Base-by-base conservation (phyloP, 768 basidiomycete genomes). In the Plicaturopsis crispa region DNA sequence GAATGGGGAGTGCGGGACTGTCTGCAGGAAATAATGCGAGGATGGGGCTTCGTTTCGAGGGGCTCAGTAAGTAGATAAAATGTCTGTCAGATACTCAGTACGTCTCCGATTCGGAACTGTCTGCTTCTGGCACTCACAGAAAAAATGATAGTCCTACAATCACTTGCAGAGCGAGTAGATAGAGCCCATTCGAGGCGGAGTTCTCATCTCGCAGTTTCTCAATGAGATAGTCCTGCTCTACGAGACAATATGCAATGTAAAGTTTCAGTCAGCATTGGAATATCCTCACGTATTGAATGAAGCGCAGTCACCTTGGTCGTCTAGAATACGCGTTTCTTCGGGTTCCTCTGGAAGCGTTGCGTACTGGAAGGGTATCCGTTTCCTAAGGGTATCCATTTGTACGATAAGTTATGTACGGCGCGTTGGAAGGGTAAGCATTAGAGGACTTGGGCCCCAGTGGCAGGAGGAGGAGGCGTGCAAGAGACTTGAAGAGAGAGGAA, bases 151-250 rank as follows among this genome's bases (percentile, higher is more conserved):
- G 48, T 0, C 56, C 56, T 16, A 80, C 54, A 20, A 73, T 55
- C 5, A 53, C 42, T 38, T 67, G 66, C 19, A 76, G 36, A 16
- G 61, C 54, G 6, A 62, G 33, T 18, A 65, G 53, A 26, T 70
- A 69, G 32, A 59, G 63, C 40, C 51, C 46, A 51, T 70, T 73
- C 1, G 67, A 67, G 6, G 50, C 50, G 1, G 61, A 55, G 39
- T 73, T 73, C 32, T 65, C 57, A n/a, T 48, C 48, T 33, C 66
- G 70, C 26, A 84, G 55, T 4, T 39, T 47, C n/a, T 69, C 57
- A 34, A 84, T 67, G 10, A 80, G 28, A 32, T 72, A 69, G 33
- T 79, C 72, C 51, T 84, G 82, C 51, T 84, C 81, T 83, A 48
- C 3, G 31, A 18, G 24, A 31, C 6, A 4, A 35, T 35, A 43